Base-by-base conservation (phyloP, 768 basidiomycete genomes). In the Cubamyces sp. region DNA sequence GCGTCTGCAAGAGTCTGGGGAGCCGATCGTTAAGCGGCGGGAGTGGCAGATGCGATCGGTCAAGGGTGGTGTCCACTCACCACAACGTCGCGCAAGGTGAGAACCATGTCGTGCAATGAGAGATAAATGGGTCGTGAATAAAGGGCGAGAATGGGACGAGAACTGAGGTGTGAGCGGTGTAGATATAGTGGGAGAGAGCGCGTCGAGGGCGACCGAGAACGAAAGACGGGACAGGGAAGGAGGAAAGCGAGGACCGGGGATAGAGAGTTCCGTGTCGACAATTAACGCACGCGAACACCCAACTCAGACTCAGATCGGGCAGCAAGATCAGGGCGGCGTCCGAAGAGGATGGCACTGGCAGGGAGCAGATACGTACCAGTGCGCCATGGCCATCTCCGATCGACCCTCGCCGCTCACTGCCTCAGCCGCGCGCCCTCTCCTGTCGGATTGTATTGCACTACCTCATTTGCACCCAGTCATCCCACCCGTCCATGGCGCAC, bases 1-100 rank as follows among this genome's bases (percentile, higher is more conserved):
- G 72, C 66, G 60, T 81, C 79, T 1, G 75, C 73, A 23, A 66
- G 61, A 19, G 61, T 62, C 66, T 63, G 45, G 19, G 28, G 25
- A 53, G 21, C 16, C 12, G 55, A n/a, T 30, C 28, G 55, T 62
- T 43, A 62, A 52, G 25, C 34, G 16, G 21, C 15, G 30, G 37
- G 12, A 28, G 25, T 28, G 41, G 42, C 7, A 9, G 43, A 26
- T 34, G 45, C 19, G 21, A 42, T 42, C 41, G 41, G 28, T 39
- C 26, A 16, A 7, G 14, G 6, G 7, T 6, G 11, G 23, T 16
- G 16, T 1, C 25, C 42, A 26, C 63, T 41, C 25, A 64, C 63
- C 58, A 64, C 63, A 16, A 51, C 16, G 62, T 55, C 57, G 28
- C 39, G 46, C 52, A 64, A 30, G 50, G 39, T 48, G 41, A 64